Evolutionary conservation across 1,139 yeast genomes (phyloP).

Genomic region (Suhomyces atakaporum): DNA sequence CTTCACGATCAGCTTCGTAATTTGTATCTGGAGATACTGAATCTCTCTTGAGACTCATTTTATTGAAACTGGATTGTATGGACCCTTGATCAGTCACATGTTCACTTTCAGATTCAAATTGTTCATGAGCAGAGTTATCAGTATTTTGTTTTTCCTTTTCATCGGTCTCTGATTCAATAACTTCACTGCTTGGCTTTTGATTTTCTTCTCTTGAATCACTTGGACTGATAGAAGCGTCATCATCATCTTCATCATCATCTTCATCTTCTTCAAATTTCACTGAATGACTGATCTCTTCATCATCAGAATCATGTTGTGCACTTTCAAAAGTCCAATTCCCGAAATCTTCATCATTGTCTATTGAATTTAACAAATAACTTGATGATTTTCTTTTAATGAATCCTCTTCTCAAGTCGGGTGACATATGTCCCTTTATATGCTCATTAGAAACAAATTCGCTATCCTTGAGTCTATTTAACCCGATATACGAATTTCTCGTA

Average conservation of each 20-base stretch:
- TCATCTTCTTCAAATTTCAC: conserved; percentile 15
- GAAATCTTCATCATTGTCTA: conserved; percentile 17
- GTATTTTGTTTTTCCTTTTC: neutral
- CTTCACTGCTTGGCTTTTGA: conserved; percentile 1
- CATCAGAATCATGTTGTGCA: conserved; percentile 1
- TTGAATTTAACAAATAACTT: conserved; percentile 12
- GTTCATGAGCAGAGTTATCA: neutral
- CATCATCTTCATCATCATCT: conserved; percentile 13
- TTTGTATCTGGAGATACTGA: conserved; percentile 2
- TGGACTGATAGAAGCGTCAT: conserved; percentile 5
- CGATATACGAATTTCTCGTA: conserved; percentile 38
- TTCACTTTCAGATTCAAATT: neutral
- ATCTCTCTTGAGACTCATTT: conserved; percentile 3
- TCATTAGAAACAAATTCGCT: conserved; percentile 11
- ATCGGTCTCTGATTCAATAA: neutral
- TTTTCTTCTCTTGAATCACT: conserved; percentile 1
- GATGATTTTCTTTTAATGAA: neutral
- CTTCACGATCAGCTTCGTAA: conserved; percentile 3
- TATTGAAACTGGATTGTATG: conserved; percentile 6
- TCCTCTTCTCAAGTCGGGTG: conserved; percentile 9
- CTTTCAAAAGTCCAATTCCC: conserved; percentile 14
- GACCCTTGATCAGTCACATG: conserved; percentile 2
- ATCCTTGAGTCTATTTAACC: conserved; percentile 43
- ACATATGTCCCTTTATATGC: neutral
- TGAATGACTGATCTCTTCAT: conserved; percentile 15